A percentile compares a stretch with the other conserved stretches of the same genome.
phyloP scores from a whole-genome alignment of 1,139 yeast species.

The Insectozyma bohioensis region DNA sequence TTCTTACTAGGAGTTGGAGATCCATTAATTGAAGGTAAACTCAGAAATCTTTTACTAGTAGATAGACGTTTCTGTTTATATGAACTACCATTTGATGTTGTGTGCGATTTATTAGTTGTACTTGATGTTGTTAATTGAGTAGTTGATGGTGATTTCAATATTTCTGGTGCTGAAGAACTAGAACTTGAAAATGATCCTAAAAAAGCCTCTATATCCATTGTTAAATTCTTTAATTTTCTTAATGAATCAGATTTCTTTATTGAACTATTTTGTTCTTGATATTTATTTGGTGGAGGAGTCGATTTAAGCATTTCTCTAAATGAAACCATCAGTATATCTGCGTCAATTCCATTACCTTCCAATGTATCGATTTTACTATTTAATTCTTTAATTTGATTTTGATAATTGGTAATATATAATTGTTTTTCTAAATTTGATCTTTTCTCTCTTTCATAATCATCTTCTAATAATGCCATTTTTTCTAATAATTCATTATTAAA shows the following conservation, averaged over 20 bases:
- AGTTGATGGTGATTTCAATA: conserved; percentile 25
- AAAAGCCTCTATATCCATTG: conserved; percentile 15
- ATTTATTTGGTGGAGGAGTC: conserved; percentile 29
- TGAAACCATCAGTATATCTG: conserved; percentile 28
- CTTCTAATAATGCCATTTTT: conserved; percentile 41
- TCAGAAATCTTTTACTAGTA: conserved; percentile 14
- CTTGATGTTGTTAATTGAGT: conserved; percentile 19
- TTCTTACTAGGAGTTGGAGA: conserved; percentile 12
- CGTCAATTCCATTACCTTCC: conserved; percentile 6
- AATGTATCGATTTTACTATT: conserved; percentile 14
- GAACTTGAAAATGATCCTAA: conserved; percentile 6
- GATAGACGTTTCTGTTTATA: conserved; percentile 13
- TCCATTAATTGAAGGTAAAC: conserved; percentile 15
- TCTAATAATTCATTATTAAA: conserved; percentile 44
- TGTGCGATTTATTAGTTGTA: conserved; percentile 6
- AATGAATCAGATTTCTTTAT: conserved; percentile 26
- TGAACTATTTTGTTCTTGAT: conserved; percentile 2
- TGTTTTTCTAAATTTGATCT: conserved; percentile 30
- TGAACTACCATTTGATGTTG: conserved; percentile 1
- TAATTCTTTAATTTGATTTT: conserved; percentile 30
- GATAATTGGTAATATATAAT: conserved; percentile 36
- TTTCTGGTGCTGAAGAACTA: neutral
- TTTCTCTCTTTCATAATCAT: conserved; percentile 38
- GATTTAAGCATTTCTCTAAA: conserved; percentile 31
- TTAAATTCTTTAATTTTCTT: conserved; percentile 16